Percentiles rank a stretch among this genome's conserved stretches.
Evolutionary conservation across 768 basidiomycete species (phyloP).

Genomic region (Boletus coccyginus): DNA sequence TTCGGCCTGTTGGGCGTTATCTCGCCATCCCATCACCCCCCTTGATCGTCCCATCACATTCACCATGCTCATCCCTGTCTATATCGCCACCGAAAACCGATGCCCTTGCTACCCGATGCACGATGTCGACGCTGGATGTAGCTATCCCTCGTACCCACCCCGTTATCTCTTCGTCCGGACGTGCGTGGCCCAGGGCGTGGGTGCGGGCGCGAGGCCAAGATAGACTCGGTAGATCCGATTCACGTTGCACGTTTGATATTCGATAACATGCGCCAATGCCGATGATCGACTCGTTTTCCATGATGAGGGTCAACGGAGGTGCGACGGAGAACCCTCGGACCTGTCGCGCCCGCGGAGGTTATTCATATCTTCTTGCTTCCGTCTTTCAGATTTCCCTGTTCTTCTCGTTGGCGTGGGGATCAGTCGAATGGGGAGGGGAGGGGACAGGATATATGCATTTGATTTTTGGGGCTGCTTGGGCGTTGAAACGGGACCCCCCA

Average conservation of each 20-base stretch:
- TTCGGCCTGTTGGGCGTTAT: conserved; percentile 1
- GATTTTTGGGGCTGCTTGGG: no score
- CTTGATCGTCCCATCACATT: background rate
- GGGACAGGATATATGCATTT: background rate
- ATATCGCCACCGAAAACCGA: background rate
- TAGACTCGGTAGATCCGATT: background rate
- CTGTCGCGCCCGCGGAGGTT: background rate
- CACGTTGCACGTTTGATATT: background rate
- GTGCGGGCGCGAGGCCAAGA: background rate
- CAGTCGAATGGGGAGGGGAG: background rate
- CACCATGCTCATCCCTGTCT: no score
- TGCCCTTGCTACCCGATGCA: background rate
- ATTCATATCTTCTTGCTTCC: background rate
- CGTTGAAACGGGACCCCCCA: background rate
- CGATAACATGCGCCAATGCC: background rate
- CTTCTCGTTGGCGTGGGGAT: background rate
- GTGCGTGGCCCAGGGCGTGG: no score
- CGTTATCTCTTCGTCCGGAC: background rate
- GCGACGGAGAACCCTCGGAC: conserved; percentile 9
- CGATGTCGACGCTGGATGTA: background rate
- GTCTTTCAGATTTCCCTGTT: background rate
- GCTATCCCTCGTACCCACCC: background rate
- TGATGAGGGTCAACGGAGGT: conserved; percentile 2
- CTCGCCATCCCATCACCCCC: background rate
- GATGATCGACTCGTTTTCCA: conserved; percentile 5